phyloP scores from a whole-genome alignment of 768 basidiomycete genomes.

The Lyophyllum decastes region DNA sequence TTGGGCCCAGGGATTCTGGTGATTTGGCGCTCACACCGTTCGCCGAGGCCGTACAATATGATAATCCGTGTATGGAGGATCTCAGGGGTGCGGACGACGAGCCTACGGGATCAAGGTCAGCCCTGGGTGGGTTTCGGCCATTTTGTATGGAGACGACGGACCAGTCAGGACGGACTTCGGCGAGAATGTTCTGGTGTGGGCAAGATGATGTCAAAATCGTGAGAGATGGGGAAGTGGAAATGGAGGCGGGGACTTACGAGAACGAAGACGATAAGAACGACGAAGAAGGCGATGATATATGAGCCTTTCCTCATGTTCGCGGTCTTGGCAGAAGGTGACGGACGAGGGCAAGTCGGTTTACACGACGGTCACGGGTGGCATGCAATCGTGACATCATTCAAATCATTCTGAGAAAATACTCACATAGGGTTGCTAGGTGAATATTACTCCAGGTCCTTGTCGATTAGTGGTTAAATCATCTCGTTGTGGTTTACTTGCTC shows the following conservation, averaged over 20 bases:
- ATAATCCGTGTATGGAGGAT: conserved; percentile 48
- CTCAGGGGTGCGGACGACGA: conserved; percentile 44
- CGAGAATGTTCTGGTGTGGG: conserved; percentile 56
- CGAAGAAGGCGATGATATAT: conserved; percentile 64
- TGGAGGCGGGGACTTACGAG: conserved; percentile 44
- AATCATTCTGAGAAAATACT: too few relatives aligned
- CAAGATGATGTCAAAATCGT: background rate
- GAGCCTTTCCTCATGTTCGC: conserved; percentile 65
- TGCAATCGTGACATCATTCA: too few relatives aligned
- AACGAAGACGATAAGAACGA: conserved; percentile 48
- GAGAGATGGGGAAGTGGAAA: background rate
- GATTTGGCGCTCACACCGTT: conserved; percentile 56
- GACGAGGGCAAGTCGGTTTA: background rate
- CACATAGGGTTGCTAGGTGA: background rate
- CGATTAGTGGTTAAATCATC: conserved; percentile 21
- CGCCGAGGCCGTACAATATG: conserved; percentile 57
- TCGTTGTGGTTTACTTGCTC: conserved; percentile 19
- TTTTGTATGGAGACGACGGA: conserved; percentile 24
- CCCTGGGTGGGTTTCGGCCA: background rate
- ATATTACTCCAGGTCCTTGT: background rate
- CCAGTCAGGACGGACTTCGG: conserved; percentile 65
- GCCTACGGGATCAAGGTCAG: conserved; percentile 30
- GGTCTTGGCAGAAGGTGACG: background rate
- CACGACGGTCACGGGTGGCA: too few relatives aligned
- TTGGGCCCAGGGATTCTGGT: conserved; percentile 49